Conservation (phyloP, 495 filamentous ascomycete genomes). For the Penicillium fimorum region DNA sequence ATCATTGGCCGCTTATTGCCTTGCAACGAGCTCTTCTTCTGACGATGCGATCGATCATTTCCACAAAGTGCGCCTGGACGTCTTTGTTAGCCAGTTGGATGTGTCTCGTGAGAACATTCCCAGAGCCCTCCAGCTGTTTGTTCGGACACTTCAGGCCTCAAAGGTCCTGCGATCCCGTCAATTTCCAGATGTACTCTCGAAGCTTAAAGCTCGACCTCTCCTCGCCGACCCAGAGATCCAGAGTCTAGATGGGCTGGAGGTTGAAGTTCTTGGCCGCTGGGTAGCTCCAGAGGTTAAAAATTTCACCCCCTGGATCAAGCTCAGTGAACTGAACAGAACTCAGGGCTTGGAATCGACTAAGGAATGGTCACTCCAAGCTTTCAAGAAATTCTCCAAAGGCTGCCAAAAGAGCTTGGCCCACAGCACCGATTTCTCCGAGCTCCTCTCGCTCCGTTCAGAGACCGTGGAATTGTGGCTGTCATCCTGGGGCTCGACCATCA, state of each 20-base stretch:
- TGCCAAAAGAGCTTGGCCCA: slow-evolving; percentile 54
- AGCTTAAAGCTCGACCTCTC: slow-evolving; percentile 66
- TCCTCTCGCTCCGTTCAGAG: slow-evolving; percentile 67
- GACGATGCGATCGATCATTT: slow-evolving; percentile 82
- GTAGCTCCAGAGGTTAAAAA: slow-evolving; percentile 78
- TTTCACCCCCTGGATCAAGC: slow-evolving; percentile 86
- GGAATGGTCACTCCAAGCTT: slow-evolving; percentile 72
- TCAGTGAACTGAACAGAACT: slow-evolving; percentile 69
- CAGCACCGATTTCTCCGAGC: slow-evolving; percentile 59
- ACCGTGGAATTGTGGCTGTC: slow-evolving; percentile 74
- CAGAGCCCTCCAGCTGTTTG: slow-evolving; percentile 66
- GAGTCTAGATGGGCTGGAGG: slow-evolving; percentile 63
- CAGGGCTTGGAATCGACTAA: slow-evolving; percentile 65
- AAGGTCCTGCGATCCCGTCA: slow-evolving; percentile 70
- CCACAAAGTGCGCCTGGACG: slow-evolving; percentile 66
- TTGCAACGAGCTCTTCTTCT: slow-evolving; percentile 78
- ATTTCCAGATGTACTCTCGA: slow-evolving; percentile 66
- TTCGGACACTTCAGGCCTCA: slow-evolving; percentile 72
- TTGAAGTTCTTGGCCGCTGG: slow-evolving; percentile 83
- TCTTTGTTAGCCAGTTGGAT: slow-evolving; percentile 59
- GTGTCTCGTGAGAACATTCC: slow-evolving; percentile 50
- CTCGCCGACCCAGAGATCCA: slow-evolving; percentile 66
- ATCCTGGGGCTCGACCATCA: slow-evolving; percentile 41
- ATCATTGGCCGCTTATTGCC: slow-evolving; percentile 75
- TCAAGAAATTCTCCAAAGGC: slow-evolving; percentile 59